These are phyloP conservation scores for Helotiales sp. DNA, from an alignment of 2,329 filamentous ascomycete species.

Conservation along the genomic window DNA sequence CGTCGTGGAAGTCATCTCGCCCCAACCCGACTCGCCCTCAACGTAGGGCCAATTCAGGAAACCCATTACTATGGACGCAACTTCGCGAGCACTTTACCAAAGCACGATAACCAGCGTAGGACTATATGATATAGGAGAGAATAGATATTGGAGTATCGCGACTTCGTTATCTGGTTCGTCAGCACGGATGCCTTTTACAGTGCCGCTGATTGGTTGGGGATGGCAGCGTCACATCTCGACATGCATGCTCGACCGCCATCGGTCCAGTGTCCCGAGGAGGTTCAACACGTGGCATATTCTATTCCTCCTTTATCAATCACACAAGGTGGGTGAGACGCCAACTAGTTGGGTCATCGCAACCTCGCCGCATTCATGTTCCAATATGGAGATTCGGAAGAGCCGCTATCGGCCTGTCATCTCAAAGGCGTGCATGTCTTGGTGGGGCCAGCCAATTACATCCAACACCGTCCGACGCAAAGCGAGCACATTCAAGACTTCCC, in stretches of 20 bases:
- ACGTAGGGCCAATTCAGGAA: slow-evolving; percentile 15
- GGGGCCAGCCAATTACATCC: not conserved
- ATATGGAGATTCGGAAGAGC: too few relatives aligned
- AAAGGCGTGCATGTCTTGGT: not conserved
- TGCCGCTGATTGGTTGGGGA: slow-evolving; percentile 5
- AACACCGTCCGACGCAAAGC: not conserved
- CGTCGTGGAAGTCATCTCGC: slow-evolving; percentile 8
- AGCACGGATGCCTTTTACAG: too few relatives aligned
- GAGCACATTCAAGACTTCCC: not conserved
- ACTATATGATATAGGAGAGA: not conserved
- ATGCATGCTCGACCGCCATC: not conserved
- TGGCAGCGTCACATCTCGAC: not conserved
- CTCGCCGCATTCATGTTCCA: not conserved
- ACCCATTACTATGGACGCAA: not conserved
- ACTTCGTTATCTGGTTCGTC: too few relatives aligned
- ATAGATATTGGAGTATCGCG: not conserved
- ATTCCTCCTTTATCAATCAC: not conserved
- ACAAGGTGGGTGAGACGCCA: not conserved
- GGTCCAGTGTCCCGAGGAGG: not conserved
- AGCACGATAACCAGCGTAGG: not conserved
- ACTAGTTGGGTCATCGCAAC: not conserved
- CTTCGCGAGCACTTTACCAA: not conserved
- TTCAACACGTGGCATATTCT: not conserved
- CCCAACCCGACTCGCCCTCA: slow-evolving; percentile 14
- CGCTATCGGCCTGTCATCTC: not conserved